These are phyloP conservation scores for Catenaria anguillulae DNA, from an alignment of 371 early-diverging fungal species.

Conservation along the genomic window DNA sequence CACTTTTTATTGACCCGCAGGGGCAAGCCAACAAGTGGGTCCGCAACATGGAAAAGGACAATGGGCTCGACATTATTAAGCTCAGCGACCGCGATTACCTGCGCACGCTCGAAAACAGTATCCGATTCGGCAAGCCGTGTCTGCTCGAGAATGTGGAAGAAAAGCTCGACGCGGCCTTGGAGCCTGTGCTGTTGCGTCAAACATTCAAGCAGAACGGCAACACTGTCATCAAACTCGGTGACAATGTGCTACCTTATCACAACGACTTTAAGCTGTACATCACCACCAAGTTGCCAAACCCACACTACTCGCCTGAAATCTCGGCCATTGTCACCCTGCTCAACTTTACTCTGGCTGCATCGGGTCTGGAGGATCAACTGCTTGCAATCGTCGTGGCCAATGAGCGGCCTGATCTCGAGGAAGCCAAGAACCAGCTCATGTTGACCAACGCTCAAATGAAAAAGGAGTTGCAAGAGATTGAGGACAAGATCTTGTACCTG, in stretches of 20 bases:
- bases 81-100: conserved; percentile 36
- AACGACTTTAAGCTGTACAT: conserved; percentile 41
- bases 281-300: conserved; percentile 42
- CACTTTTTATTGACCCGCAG: conserved; percentile 43
- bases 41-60: conserved; percentile 39
- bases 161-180: conserved; percentile 37
- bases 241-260: conserved; percentile 40
- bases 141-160: conserved; percentile 37
- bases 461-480: conserved; percentile 41
- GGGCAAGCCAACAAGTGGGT: conserved; percentile 49
- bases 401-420: conserved; percentile 42
- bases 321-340: conserved; percentile 37
- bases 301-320: conserved; percentile 41
- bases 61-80: conserved; percentile 33
- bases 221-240: conserved; percentile 38
- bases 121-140: conserved; percentile 42
- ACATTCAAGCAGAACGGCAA: conserved; percentile 38
- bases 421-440: conserved; percentile 37
- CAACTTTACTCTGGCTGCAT: conserved; percentile 42
- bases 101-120: conserved; percentile 39
- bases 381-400: conserved; percentile 41
- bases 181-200: conserved; percentile 34
- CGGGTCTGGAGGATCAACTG: conserved; percentile 41
- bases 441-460: conserved; percentile 42
- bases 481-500: conserved; percentile 42